phyloP scores from a whole-genome alignment of 2,329 filamentous ascomycete genomes.

The Hortaea sp. region DNA sequence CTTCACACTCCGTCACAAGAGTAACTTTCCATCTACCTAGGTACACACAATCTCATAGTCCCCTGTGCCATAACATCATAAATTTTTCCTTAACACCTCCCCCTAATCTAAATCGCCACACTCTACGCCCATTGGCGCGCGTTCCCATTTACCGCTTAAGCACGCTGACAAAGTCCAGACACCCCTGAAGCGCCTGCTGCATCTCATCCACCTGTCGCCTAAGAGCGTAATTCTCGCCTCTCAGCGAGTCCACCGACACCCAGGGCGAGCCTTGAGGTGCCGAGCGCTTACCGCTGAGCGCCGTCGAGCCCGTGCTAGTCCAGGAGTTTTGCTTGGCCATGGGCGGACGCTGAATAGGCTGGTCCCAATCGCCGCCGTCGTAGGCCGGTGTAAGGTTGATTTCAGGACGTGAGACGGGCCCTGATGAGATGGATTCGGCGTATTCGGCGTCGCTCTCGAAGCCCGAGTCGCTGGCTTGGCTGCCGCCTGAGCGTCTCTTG shows the following conservation, averaged over 20 bases:
- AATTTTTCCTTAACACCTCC: too few relatives aligned
- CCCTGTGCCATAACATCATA: too few relatives aligned
- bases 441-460: constrained; percentile 50
- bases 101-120: too few relatives aligned
- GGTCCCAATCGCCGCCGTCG: constrained; percentile 5
- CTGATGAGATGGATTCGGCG: constrained; percentile 36
- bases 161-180: constrained; percentile 40
- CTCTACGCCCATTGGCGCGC: too few relatives aligned
- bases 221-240: constrained; percentile 45
- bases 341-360: neutral
- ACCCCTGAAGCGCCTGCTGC: constrained; percentile 46
- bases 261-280: constrained; percentile 38
- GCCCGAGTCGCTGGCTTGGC: constrained; percentile 44
- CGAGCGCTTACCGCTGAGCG: constrained; percentile 8
- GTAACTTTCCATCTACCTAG: too few relatives aligned
- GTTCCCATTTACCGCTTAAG: neutral
- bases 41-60: too few relatives aligned
- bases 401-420: constrained; percentile 26
- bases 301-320: neutral
- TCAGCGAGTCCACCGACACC: constrained; percentile 41
- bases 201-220: constrained; percentile 44
- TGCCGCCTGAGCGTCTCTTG: constrained; percentile 19
- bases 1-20: too few relatives aligned
- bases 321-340: neutral
- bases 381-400: constrained; percentile 2